Base-by-base conservation (phyloP, 1,284 basidiomycete species). In the Naganishia albida region DNA sequence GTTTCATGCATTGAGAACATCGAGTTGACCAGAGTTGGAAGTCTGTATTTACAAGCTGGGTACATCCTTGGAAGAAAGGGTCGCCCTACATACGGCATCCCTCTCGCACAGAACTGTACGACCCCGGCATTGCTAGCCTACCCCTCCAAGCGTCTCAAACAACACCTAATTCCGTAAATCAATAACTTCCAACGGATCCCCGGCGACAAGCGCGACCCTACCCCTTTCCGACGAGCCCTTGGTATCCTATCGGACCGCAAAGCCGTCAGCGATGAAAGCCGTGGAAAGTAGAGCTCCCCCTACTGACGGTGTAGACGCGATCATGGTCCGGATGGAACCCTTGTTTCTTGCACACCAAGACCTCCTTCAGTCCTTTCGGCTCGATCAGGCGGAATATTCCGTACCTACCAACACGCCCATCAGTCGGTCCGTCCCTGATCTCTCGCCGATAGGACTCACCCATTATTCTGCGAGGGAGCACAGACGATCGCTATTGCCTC, bases 401-500 rank as follows among this genome's bases (percentile, higher is more conserved):
- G 80, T 89, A 89, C 70, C 88, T 90, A 69, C 7, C 25, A 38
- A 10, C n/a, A 16, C 28, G 42, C 20, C 12, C 20, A n/a, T 46
- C 4, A 34, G 38, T 20, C n/a, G n/a, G 18, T 39, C n/a, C 7
- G n/a, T n/a, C 2, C 39, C 15, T 23, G 15, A 4, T 13, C n/a
- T 20, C n/a, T 30, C 12, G 7, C 10, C 3, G 4, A n/a, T 18
- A 3, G n/a, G 63, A 68, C 85, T 43, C 75, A 90, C 89, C 85
- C 87, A 0, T 91, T 91, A 25, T 83, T 85, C 1, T 85, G 86
- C 63, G 84, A 85, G 0, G 91, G 92, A 2, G 91, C 89, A 72
- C 91, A 93, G 15, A 94, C 92, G 52, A 94, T 89, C 0, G 92
- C 92, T 72, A 94, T 89, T 0, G 90, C 91, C 75, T 94, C 92